Evolutionary conservation across 768 basidiomycete genomes (phyloP).

Genomic region (Lactarius vividus): DNA sequence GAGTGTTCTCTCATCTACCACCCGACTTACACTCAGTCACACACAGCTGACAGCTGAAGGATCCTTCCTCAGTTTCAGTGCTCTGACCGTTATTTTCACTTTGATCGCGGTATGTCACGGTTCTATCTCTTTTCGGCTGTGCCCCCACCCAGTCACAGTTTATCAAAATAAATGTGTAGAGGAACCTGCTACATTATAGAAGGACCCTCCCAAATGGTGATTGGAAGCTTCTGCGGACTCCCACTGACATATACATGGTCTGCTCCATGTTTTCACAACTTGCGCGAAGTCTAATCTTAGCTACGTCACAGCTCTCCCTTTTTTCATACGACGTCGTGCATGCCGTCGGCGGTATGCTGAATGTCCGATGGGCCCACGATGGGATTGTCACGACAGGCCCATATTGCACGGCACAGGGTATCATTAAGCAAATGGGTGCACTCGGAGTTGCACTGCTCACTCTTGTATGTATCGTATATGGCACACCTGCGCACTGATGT

Average conservation of each 20-base stretch:
- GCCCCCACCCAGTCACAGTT: too few relatives aligned
- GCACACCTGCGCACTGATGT: not conserved
- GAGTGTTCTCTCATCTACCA: slow-evolving; percentile 1
- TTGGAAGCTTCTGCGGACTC: slow-evolving; percentile 35
- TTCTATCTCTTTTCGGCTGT: not conserved
- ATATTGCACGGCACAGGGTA: slow-evolving; percentile 40
- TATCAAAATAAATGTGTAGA: not conserved
- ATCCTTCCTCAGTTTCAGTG: slow-evolving; percentile 20
- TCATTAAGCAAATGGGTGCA: slow-evolving; percentile 43
- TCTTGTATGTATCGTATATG: slow-evolving; percentile 33
- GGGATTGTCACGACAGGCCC: slow-evolving; percentile 35
- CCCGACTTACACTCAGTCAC: not conserved
- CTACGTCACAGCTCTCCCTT: slow-evolving; percentile 25
- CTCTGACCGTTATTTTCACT: not conserved
- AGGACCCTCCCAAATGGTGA: not conserved
- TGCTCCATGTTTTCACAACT: not conserved
- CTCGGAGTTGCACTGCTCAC: slow-evolving; percentile 42
- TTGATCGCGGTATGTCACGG: slow-evolving; percentile 16
- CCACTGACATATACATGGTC: slow-evolving; percentile 44
- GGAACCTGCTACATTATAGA: not conserved
- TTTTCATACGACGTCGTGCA: slow-evolving; percentile 37
- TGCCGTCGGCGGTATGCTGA: slow-evolving; percentile 38
- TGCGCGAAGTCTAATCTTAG: slow-evolving; percentile 10
- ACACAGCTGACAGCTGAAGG: slow-evolving; percentile 36
- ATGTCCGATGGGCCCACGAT: slow-evolving; percentile 38